Conservation (phyloP, 345 rosid species). For the Trapa bicornis region DNA sequence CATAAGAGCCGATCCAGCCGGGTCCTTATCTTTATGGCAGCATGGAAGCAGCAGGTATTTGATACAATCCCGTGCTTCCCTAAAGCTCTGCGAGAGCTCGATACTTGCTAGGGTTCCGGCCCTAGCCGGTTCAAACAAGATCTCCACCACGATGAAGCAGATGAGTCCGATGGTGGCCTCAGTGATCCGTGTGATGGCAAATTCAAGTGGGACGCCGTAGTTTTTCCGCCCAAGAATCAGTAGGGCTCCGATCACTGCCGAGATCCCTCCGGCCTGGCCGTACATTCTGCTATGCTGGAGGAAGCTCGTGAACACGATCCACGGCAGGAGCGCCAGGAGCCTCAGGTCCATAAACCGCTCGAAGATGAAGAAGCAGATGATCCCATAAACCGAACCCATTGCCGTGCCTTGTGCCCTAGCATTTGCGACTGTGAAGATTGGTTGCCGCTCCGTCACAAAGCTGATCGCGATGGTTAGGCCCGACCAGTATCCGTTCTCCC, state of each 20-base stretch:
- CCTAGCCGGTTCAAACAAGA: constrained; percentile 34
- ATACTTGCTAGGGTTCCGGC: constrained; percentile 49
- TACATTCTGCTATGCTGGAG: constrained; percentile 55
- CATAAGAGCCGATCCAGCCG: constrained; percentile 13
- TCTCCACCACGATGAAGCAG: constrained; percentile 40
- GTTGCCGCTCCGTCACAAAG: constrained; percentile 39
- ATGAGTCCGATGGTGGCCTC: constrained; percentile 50
- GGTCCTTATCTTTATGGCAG: constrained; percentile 15
- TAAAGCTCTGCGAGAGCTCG: constrained; percentile 27
- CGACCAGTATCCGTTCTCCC: constrained; percentile 53
- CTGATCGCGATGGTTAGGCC: constrained; percentile 65
- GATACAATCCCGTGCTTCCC: constrained; percentile 19
- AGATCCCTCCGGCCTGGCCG: constrained; percentile 48
- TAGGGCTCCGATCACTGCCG: constrained; percentile 50
- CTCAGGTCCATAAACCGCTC: constrained; percentile 23
- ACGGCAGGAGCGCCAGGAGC: constrained; percentile 49
- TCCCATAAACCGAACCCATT: constrained; percentile 60
- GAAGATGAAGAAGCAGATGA: constrained; percentile 38
- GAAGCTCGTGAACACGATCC: constrained; percentile 45
- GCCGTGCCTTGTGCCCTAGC: constrained; percentile 65
- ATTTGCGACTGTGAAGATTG: constrained; percentile 43
- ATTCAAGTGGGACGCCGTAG: constrained; percentile 40
- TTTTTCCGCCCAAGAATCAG: constrained; percentile 51
- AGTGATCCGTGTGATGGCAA: constrained; percentile 44
- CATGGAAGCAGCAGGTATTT: constrained; percentile 13